These are phyloP conservation scores for Colletotrichum sp. DNA, from an alignment of 2,329 filamentous ascomycete species.

Conservation along the genomic window DNA sequence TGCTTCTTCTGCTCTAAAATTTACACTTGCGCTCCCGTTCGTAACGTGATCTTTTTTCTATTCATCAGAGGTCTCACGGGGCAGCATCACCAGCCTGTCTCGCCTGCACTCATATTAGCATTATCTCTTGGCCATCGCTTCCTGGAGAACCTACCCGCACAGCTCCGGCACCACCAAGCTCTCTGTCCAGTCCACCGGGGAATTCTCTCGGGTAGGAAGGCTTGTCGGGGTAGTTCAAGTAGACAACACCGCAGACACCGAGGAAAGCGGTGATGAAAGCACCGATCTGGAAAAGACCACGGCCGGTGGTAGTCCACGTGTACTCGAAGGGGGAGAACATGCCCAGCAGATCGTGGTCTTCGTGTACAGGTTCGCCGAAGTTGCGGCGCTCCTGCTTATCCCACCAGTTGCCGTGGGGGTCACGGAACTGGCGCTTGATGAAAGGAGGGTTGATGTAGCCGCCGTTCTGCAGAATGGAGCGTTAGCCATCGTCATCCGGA, in stretches of 20 bases:
- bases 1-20: slow-evolving; percentile 21
- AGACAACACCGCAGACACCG: slow-evolving; percentile 70
- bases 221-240: slow-evolving; percentile 73
- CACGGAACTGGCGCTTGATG: slow-evolving; percentile 89
- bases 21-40: slow-evolving; percentile 14
- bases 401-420: slow-evolving; percentile 94
- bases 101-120: slow-evolving; percentile 41
- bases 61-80: slow-evolving; percentile 39
- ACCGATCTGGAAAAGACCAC: slow-evolving; percentile 71
- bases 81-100: slow-evolving; percentile 60
- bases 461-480: slow-evolving; percentile 67
- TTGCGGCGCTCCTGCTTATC: slow-evolving; percentile 97
- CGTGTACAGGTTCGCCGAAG: slow-evolving; percentile 94
- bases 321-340: slow-evolving; percentile 91
- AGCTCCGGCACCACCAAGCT: slow-evolving; percentile 74
- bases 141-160: slow-evolving; percentile 59
- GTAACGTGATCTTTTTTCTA: neutral
- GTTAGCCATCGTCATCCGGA: slow-evolving; percentile 22
- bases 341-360: slow-evolving; percentile 92
- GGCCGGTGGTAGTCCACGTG: slow-evolving; percentile 76
- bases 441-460: slow-evolving; percentile 80
- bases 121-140: neutral
- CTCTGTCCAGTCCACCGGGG: slow-evolving; percentile 73
- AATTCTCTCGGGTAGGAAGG: slow-evolving; percentile 72
- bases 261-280: slow-evolving; percentile 69